phyloP scores from a whole-genome alignment of 75 land plant species.

The Selaginella moellendorffii region DNA sequence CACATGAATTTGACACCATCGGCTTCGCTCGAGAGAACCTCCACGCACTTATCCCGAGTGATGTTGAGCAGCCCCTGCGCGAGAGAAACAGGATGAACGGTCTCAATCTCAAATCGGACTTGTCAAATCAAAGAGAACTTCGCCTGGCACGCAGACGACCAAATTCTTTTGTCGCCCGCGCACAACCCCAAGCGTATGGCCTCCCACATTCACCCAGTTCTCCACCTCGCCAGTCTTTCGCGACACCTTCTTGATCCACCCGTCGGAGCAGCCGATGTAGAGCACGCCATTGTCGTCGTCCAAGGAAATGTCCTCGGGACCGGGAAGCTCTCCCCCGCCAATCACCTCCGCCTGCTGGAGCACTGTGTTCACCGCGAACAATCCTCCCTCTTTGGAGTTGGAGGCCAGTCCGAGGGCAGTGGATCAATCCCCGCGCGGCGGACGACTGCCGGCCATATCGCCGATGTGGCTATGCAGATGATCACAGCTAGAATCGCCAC shows the following conservation, averaged over 20 bases:
- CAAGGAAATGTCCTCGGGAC: constrained; percentile 39
- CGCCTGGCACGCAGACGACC: constrained; percentile 44
- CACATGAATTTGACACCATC: constrained; percentile 42
- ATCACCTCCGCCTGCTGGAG: constrained; percentile 27
- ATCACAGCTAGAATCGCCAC: constrained; percentile 1
- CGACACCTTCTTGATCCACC: constrained; percentile 50
- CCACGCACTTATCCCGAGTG: constrained; percentile 19
- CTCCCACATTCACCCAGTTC: constrained; percentile 34
- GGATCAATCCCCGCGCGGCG: constrained; percentile 17
- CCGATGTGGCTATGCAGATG: constrained; percentile 4
- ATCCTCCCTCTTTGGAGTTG: constrained; percentile 10
- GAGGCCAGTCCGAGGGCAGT: constrained; percentile 12
- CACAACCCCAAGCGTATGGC: constrained; percentile 37
- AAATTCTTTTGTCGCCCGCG: constrained; percentile 22
- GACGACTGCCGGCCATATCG: constrained; percentile 3
- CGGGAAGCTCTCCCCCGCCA: constrained; percentile 34
- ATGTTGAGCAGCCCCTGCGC: constrained; percentile 49
- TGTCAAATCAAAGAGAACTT: too few relatives aligned
- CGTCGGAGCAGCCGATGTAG: constrained; percentile 47
- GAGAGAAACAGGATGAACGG: too few relatives aligned
- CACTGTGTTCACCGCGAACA: not conserved
- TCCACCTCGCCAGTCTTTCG: constrained; percentile 27
- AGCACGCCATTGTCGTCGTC: constrained; percentile 24
- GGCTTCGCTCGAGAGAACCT: constrained; percentile 27
- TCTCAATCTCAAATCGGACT: too few relatives aligned